Base-by-base conservation (phyloP, 2,329 filamentous ascomycete genomes). In the Phialocephala sp. region DNA sequence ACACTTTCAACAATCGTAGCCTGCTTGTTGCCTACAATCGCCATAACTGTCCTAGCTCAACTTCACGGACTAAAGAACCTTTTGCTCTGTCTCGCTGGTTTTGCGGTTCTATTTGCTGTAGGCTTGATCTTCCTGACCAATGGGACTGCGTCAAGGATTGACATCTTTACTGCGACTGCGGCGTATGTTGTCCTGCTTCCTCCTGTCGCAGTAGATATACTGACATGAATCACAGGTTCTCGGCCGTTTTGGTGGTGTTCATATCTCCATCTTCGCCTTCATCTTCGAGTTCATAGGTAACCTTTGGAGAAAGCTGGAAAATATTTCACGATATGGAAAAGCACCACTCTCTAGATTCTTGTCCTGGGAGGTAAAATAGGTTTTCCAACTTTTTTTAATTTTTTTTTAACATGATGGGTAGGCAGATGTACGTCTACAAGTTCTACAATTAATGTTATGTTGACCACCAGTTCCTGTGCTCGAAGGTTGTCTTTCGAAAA, bases 111-210 rank as follows among this genome's bases (percentile, higher is more conserved):
- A 22, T 67, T 67, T 60, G 61, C 65, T 20, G 47, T 64, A 9
- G 65, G 62, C 2, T 24, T 67, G 14, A 64, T 64, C 12, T 67
- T 62, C 20, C 37, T 67, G 1, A 47, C 60, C 8, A 63, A 47
- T 52, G 57, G 41, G 1, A 59, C 58, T 1, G 45, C 35, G n/a
- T 54, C 65, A 12, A 54, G 59, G 20, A 39, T 64, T 1, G 65
- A 67, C 2, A 64, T 67, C n/a, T 67, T 67, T 50, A 59, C 57
- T n/a, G 65, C 65, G 20, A 64, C 65, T 59, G 65, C 65, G 41
- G 62, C 62, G 62, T 63, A 18, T 60, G 41, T 47, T 15, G 14
- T 22, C 27, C 45, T 36, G 36, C 4, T 50, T 6, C 22, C 27
- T 60, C 20, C 22, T 60, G 27, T 3, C 27, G 6, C 9, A 60